Evolutionary conservation across 2,329 filamentous ascomycete species (phyloP), one percentile per base, ranked within the genome.

Genomic region (Emmonsiellopsis sp.): DNA sequence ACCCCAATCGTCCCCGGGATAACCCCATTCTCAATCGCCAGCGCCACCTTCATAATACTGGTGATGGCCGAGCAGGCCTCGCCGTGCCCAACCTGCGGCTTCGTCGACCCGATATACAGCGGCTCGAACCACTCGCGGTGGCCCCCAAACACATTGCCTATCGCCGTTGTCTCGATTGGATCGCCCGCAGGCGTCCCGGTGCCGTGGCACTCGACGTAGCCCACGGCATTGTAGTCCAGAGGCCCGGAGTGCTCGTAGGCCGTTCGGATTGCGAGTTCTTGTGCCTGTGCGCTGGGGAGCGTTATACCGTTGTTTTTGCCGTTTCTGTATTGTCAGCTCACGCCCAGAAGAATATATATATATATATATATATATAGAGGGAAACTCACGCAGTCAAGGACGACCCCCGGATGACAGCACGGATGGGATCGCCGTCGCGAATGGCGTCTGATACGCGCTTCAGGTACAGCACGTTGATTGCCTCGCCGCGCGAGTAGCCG

Each of bases 401-500:
- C 17, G 17, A 17, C 17, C 40, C 52, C 3, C 54, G 54, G 8
- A 77, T 71, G 1, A 74, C 68, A 1, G 69, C 76, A 1, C 74
- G 54, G 33, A 82, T 73, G 2, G 62, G 62, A 53, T 61, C 77
- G 0, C 73, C 73, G 14, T 77, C 74, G 2, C 63, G 65, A 10
- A 76, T 37, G 1, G 79, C 78, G 54, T 74, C 68, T 1, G 66
- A 63, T 2, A 79, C 58, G 11, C 63, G 61, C 61, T 80, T 80
- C n/a, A 80, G 55, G 3, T 77, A 65, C 4, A 80, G 62, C 6
- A 71, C 62, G 0, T 67, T 75, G 13, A 71, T 67, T 3, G 70
- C 77, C 51, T 80, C 77, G 0, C 68, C 75, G 13, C 78, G 73
- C 54, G 74, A 77, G 56, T 80, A 80, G 0, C 77, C 77, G 61